Evolutionary conservation across 345 rosid genomes (phyloP).

Genomic region (Eucalyptus marginata): DNA sequence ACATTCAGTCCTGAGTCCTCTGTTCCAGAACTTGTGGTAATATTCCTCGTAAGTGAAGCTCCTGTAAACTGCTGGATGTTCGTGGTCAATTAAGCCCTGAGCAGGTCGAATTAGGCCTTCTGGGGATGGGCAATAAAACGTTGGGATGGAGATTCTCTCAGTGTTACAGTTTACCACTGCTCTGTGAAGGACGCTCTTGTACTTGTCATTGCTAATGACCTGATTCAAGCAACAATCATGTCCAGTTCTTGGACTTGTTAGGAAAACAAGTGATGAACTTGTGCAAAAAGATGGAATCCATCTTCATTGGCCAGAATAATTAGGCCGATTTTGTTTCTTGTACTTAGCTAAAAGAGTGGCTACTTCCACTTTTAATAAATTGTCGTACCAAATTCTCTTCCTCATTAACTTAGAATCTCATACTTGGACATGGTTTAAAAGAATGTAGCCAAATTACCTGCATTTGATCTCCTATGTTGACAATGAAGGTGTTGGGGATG

Average conservation of each 20-base stretch:
- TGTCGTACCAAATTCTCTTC: neutral
- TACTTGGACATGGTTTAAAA: neutral
- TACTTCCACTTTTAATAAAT: neutral
- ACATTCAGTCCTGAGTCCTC: slow-evolving; percentile 34
- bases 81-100: neutral
- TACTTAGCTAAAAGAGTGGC: neutral
- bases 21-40: slow-evolving; percentile 48
- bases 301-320: neutral
- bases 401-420: neutral
- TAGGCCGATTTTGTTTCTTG: neutral
- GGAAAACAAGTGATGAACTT: neutral
- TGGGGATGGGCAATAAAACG: slow-evolving; percentile 30
- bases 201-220: slow-evolving; percentile 31
- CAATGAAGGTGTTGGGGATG: slow-evolving; percentile 44
- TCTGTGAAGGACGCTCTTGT: slow-evolving; percentile 37
- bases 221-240: neutral
- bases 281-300: neutral
- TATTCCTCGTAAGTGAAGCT: slow-evolving; percentile 39
- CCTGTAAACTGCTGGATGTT: slow-evolving; percentile 12
- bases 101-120: slow-evolving; percentile 27
- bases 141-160: slow-evolving; percentile 25
- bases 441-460: slow-evolving; percentile 4
- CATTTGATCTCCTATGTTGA: slow-evolving; percentile 79
- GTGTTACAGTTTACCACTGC: slow-evolving; percentile 21
- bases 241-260: neutral